Evolutionary conservation across 139 green algal genomes (phyloP).

Genomic region (Closterium sp.): DNA sequence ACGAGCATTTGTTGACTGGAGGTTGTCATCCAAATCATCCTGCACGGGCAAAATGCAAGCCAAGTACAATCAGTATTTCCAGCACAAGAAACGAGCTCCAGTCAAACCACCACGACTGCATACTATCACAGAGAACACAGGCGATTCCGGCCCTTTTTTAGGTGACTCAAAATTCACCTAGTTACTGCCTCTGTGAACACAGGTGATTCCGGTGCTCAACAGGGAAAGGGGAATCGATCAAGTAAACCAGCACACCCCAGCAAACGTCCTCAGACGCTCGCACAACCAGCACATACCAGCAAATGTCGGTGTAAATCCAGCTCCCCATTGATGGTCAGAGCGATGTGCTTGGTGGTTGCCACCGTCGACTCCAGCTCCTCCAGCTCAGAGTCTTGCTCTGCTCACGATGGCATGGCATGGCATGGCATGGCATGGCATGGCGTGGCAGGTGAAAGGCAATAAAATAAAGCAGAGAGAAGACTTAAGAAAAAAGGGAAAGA

Average conservation of each 20-base stretch:
- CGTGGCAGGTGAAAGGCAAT: not conserved
- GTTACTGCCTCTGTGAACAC: not conserved
- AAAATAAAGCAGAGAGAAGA: not conserved
- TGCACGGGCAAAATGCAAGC: not conserved
- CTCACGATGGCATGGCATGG: not conserved
- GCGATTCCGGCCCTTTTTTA: not conserved
- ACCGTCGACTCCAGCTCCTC: constrained; percentile 6
- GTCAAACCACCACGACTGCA: too few species aligned
- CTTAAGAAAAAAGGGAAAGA: not conserved
- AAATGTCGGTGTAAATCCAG: constrained; percentile 32
- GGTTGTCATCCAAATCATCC: not conserved
- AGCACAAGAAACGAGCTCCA: not conserved
- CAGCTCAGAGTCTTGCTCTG: constrained; percentile 43
- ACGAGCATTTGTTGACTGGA: constrained; percentile 16
- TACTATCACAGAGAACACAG: not conserved
- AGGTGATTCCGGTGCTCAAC: not conserved
- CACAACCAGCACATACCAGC: constrained; percentile 4
- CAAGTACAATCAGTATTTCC: too few species aligned
- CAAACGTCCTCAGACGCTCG: not conserved
- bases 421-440: not conserved
- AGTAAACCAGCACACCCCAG: not conserved
- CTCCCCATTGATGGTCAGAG: constrained; percentile 44
- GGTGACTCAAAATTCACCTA: not conserved
- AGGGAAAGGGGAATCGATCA: too few species aligned
- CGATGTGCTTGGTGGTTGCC: constrained; percentile 40